Percentiles rank a stretch among this genome's conserved stretches.
Evolutionary conservation across 2,329 filamentous ascomycete species (phyloP).

Genomic region (Hymenoscyphus fructigenus): DNA sequence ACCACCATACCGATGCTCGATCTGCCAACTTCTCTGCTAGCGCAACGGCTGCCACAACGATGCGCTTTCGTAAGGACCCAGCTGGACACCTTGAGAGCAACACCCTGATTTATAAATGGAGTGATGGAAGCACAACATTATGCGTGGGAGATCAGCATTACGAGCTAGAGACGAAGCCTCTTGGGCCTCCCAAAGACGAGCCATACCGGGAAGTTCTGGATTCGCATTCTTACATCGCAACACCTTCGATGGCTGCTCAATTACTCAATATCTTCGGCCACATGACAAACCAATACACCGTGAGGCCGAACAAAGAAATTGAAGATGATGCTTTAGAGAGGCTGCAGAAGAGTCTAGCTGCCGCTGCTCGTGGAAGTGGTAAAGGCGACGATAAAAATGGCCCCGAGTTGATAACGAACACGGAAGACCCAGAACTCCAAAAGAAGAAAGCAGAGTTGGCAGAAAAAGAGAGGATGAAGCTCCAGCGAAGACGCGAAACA

Average conservation of each 20-base stretch:
- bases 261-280: constrained; percentile 73
- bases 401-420: constrained; percentile 68
- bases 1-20: constrained; percentile 49
- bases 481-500: constrained; percentile 65
- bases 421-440: constrained; percentile 72
- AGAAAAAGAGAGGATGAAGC: constrained; percentile 71
- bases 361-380: constrained; percentile 56
- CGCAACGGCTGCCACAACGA: constrained; percentile 60
- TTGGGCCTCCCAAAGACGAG: constrained; percentile 59
- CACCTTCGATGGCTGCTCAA: constrained; percentile 66
- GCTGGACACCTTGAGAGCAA: constrained; percentile 71
- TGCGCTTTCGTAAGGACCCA: constrained; percentile 68
- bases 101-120: constrained; percentile 73
- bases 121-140: constrained; percentile 73
- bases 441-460: constrained; percentile 71
- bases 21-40: constrained; percentile 53
- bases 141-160: constrained; percentile 75
- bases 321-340: constrained; percentile 71
- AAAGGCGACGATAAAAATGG: constrained; percentile 53
- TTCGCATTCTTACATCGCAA: constrained; percentile 73
- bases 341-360: constrained; percentile 66
- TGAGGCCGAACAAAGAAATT: constrained; percentile 65
- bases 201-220: constrained; percentile 67
- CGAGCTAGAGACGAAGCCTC: constrained; percentile 68
- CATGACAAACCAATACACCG: constrained; percentile 68